A percentile compares a stretch with the other conserved stretches of the same genome.
phyloP scores from a whole-genome alignment of 75 land plant genomes.

The Cunninghamia lanceolata region DNA sequence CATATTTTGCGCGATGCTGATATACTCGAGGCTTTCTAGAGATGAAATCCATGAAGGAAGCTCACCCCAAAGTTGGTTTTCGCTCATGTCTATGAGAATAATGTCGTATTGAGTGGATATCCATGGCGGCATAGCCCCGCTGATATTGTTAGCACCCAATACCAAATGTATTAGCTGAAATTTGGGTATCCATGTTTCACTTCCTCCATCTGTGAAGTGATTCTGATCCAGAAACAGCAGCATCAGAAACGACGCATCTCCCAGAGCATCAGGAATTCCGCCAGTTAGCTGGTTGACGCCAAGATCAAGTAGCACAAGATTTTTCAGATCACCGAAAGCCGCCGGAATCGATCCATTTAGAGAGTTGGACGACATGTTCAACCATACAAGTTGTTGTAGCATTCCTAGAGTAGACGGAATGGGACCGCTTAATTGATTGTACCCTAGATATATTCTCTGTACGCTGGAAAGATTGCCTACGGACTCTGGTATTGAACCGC shows the following conservation, averaged over 20 bases:
- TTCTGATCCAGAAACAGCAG: background rate
- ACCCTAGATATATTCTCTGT: background rate
- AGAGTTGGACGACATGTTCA: constrained; percentile 48
- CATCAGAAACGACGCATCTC: background rate
- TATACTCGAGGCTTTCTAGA: background rate
- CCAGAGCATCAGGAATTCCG: background rate
- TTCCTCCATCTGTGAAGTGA: background rate
- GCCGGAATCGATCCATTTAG: constrained; percentile 9
- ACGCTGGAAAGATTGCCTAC: background rate
- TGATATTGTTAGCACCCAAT: background rate
- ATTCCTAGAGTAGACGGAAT: constrained; percentile 18
- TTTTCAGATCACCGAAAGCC: background rate
- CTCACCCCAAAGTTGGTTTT: background rate
- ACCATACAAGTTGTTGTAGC: constrained; percentile 10
- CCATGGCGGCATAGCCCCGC: background rate
- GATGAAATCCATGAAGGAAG: background rate
- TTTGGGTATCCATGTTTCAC: background rate
- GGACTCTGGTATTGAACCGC: background rate
- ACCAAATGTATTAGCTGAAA: background rate
- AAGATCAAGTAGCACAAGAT: background rate
- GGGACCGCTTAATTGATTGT: constrained; percentile 6
- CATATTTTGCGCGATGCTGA: background rate
- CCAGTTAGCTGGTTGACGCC: background rate
- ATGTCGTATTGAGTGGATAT: background rate
- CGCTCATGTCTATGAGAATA: background rate